Percentiles rank a stretch among this genome's conserved stretches.
Conservation (phyloP, 2,329 filamentous ascomycete genomes). For the Aphanocladium album region DNA sequence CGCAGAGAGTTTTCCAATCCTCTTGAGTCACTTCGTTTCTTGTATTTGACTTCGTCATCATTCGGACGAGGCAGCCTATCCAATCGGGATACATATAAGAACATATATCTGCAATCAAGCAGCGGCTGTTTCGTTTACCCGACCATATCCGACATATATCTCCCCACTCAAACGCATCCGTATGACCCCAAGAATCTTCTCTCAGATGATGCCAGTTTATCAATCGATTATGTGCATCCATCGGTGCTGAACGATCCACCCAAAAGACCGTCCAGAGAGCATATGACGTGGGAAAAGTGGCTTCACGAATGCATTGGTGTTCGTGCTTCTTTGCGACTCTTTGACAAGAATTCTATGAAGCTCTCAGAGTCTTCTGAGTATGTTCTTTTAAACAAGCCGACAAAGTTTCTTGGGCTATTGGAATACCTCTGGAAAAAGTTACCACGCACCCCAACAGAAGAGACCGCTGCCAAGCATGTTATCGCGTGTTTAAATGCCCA, state of each 20-base stretch:
- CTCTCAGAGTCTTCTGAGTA: neutral
- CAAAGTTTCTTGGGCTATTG: slow-evolving; percentile 3
- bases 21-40: slow-evolving; percentile 12
- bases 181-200: no score
- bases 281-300: slow-evolving; percentile 6
- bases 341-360: neutral
- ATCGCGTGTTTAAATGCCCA: no score
- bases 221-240: neutral
- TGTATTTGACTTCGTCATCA: slow-evolving; percentile 13
- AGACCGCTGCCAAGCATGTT: neutral
- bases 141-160: neutral
- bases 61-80: no score
- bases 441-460: neutral
- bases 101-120: neutral
- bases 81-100: no score
- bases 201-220: neutral
- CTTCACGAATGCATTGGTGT: slow-evolving; percentile 9
- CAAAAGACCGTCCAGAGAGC: neutral
- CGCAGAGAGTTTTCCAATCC: neutral
- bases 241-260: neutral
- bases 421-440: slow-evolving; percentile 9
- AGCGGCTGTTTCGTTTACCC: neutral
- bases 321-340: slow-evolving; percentile 1
- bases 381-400: neutral
- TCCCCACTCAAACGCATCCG: no score